Evolutionary conservation across 2,329 filamentous ascomycete species (phyloP).

Genomic region (Chaetomiaceae sp.): DNA sequence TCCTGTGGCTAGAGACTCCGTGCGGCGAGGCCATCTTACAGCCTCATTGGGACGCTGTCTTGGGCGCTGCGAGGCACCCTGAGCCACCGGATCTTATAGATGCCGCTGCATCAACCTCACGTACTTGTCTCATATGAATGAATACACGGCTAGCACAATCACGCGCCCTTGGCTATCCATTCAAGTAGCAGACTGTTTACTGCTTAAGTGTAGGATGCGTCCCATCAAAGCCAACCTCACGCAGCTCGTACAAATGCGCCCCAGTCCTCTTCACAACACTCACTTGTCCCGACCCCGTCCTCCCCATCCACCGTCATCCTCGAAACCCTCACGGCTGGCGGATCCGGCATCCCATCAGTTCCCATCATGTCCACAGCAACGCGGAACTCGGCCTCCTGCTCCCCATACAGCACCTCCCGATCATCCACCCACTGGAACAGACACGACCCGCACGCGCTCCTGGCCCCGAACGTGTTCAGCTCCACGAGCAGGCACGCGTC

Average conservation of each 20-base stretch:
- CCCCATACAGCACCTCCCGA: slow-evolving; percentile 32
- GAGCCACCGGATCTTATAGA: neutral
- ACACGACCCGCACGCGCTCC: slow-evolving; percentile 39
- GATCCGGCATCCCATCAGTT: neutral
- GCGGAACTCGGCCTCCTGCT: slow-evolving; percentile 27
- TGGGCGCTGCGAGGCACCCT: neutral
- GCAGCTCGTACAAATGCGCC: too few species aligned
- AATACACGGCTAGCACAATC: too few species aligned
- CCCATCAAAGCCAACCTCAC: too few species aligned
- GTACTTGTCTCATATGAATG: neutral
- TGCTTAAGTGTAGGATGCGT: too few species aligned
- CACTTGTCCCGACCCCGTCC: too few species aligned
- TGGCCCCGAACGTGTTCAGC: slow-evolving; percentile 39
- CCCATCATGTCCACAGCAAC: neutral
- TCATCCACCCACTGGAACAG: slow-evolving; percentile 41
- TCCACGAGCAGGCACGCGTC: slow-evolving; percentile 33
- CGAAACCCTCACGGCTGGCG: neutral
- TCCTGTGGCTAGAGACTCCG: slow-evolving; percentile 29
- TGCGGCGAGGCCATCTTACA: slow-evolving; percentile 23
- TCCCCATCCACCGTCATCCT: too few species aligned
- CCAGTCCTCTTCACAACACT: too few species aligned
- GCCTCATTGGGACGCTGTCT: slow-evolving; percentile 23
- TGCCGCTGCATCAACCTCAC: too few species aligned
- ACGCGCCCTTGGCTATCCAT: too few species aligned
- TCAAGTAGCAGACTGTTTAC: too few species aligned